Evolutionary conservation across 805 yeast genomes (phyloP).

Genomic region (Zygosaccharomyces bailii): DNA sequence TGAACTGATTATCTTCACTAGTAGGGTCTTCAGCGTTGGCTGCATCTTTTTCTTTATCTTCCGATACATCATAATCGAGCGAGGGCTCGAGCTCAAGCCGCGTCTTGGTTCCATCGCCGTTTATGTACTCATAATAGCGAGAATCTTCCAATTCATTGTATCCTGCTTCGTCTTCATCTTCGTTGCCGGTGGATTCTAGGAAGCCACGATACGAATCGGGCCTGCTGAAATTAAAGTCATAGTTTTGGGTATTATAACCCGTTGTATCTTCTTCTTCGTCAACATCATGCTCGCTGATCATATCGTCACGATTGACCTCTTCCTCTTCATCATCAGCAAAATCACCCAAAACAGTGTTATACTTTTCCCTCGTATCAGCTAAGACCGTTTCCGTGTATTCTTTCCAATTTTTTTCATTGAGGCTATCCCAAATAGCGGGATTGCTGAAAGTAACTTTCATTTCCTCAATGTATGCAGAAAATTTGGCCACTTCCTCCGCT

Average conservation of each 20-base stretch:
- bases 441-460: slow-evolving; percentile 31
- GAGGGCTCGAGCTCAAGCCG: slow-evolving; percentile 36
- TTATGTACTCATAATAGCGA: slow-evolving; percentile 37
- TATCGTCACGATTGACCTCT: slow-evolving; percentile 29
- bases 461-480: slow-evolving; percentile 46
- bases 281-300: slow-evolving; percentile 29
- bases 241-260: slow-evolving; percentile 8
- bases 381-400: slow-evolving; percentile 77
- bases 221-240: slow-evolving; percentile 20
- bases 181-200: slow-evolving; percentile 25
- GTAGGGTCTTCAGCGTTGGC: slow-evolving; percentile 10
- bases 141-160: slow-evolving; percentile 31
- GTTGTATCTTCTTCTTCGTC: slow-evolving; percentile 19
- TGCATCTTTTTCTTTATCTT: slow-evolving; percentile 8
- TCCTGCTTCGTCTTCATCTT: slow-evolving; percentile 27
- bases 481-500: slow-evolving; percentile 95
- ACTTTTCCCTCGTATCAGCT: slow-evolving; percentile 87
- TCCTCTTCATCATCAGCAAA: slow-evolving; percentile 37
- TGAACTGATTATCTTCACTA: slow-evolving; percentile 25
- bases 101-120: slow-evolving; percentile 36
- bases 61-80: slow-evolving; percentile 36
- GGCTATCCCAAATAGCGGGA: slow-evolving; percentile 24
- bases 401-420: slow-evolving; percentile 54
- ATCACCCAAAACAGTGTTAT: slow-evolving; percentile 92
- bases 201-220: slow-evolving; percentile 15